phyloP scores from a whole-genome alignment of 352 stramenopile genomes.

The Blastocystis sp. region DNA sequence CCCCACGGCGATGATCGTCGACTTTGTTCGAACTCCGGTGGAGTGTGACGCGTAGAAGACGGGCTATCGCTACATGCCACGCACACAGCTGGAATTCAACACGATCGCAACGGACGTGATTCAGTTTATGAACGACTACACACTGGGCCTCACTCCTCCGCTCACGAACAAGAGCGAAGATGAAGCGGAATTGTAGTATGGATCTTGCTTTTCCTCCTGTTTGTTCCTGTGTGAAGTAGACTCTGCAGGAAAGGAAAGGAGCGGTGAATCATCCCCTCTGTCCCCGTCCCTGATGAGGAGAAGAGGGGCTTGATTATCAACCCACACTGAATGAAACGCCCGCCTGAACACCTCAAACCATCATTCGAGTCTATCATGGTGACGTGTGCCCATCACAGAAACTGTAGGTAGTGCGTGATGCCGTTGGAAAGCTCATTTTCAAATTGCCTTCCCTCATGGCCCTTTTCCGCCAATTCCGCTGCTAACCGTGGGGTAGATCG shows the following conservation, averaged over 20 bases:
- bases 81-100: background rate
- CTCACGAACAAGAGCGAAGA: background rate
- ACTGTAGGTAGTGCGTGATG: conserved; percentile 22
- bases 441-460: background rate
- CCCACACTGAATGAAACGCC: conserved; percentile 47
- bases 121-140: conserved; percentile 58
- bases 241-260: too few species aligned
- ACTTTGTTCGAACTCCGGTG: conserved; percentile 9
- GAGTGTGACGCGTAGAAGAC: conserved; percentile 7
- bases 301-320: conserved; percentile 21
- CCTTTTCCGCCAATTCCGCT: background rate
- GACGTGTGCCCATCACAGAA: conserved; percentile 69
- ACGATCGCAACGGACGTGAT: conserved; percentile 10
- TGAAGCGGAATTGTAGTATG: conserved; percentile 37
- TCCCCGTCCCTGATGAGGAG: background rate
- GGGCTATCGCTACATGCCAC: conserved; percentile 47
- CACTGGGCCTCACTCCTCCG: conserved; percentile 36
- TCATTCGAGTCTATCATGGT: conserved; percentile 64
- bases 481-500: background rate
- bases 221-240: conserved; percentile 11
- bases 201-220: background rate
- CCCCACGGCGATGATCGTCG: conserved; percentile 23
- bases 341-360: background rate
- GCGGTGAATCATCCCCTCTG: too few species aligned
- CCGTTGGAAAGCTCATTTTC: background rate